Conservation (phyloP, 2,329 filamentous ascomycete species). For the Xylaria sp. region DNA sequence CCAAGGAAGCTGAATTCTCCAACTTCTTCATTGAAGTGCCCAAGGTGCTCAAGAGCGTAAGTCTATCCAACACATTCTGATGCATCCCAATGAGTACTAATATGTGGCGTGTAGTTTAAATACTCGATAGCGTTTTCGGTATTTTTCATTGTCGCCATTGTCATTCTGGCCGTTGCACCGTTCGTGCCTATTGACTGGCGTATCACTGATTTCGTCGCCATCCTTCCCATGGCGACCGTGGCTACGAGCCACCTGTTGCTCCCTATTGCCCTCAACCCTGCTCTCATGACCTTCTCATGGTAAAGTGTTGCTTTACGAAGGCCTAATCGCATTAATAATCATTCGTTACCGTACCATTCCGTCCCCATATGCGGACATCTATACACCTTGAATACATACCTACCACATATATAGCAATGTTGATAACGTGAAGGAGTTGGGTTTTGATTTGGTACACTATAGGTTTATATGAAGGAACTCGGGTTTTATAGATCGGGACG, state of each 20-base stretch:
- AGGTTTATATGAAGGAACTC: conserved; percentile 3
- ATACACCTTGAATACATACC: conserved; percentile 22
- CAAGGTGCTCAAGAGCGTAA: conserved; percentile 80
- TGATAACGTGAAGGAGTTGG: conserved; percentile 21
- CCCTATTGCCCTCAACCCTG: conserved; percentile 80
- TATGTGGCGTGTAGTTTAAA: conserved; percentile 67
- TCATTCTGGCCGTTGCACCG: conserved; percentile 70
- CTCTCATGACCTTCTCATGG: conserved; percentile 83
- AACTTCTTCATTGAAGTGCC: conserved; percentile 89
- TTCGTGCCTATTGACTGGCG: conserved; percentile 75
- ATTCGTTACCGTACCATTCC: not conserved
- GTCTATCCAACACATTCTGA: conserved; percentile 55
- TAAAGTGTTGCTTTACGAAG: conserved; percentile 51
- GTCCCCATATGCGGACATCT: not conserved
- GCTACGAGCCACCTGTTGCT: conserved; percentile 75
- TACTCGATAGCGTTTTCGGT: conserved; percentile 73
- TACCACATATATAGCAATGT: conserved; percentile 6
- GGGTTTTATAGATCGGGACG: conserved; percentile 28
- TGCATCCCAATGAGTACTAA: conserved; percentile 51
- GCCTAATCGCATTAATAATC: conserved; percentile 22
- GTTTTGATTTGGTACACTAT: conserved; percentile 16
- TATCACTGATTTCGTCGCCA: conserved; percentile 78
- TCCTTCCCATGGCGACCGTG: conserved; percentile 80
- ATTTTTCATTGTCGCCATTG: conserved; percentile 68
- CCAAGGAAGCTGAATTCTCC: conserved; percentile 82